phyloP scores from a whole-genome alignment of 345 rosid species.

The Lepidium aucheri region DNA sequence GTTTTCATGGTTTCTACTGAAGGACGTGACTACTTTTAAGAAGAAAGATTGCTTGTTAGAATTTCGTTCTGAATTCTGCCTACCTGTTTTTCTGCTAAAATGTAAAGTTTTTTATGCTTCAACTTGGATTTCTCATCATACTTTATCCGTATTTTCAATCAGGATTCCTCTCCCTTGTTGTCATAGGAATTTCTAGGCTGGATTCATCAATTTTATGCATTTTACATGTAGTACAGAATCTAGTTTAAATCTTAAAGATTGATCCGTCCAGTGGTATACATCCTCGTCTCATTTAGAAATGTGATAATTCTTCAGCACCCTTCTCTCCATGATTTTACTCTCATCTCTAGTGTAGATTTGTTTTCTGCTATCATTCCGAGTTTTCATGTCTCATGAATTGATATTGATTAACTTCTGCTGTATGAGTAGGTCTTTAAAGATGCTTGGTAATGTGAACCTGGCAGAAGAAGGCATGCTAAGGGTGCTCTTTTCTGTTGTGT shows the following conservation, averaged over 20 bases:
- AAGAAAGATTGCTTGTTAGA: slow-evolving; percentile 4
- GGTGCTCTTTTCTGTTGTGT: slow-evolving; percentile 66
- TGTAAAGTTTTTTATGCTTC: neutral
- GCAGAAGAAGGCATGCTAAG: slow-evolving; percentile 93
- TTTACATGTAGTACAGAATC: slow-evolving; percentile 4
- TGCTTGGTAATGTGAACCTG: slow-evolving; percentile 62
- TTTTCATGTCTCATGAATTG: neutral
- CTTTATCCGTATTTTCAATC: neutral
- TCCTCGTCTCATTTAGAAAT: slow-evolving; percentile 4
- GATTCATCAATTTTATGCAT: neutral
- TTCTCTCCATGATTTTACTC: neutral
- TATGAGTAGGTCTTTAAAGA: slow-evolving; percentile 71
- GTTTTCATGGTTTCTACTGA: slow-evolving; percentile 9
- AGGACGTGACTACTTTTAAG: neutral
- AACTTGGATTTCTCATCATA: slow-evolving; percentile 2
- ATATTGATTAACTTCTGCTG: slow-evolving; percentile 14
- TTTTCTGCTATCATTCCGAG: neutral
- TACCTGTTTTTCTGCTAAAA: neutral
- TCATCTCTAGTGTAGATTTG: slow-evolving; percentile 6
- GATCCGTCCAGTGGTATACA: neutral
- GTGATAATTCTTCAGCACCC: neutral
- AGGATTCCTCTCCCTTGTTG: neutral
- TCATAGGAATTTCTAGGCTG: neutral
- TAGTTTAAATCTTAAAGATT: slow-evolving; percentile 8
- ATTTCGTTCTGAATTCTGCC: slow-evolving; percentile 6